Base-by-base conservation (phyloP, 192 early-diverging fungal genomes). In the Coemansia sp. region DNA sequence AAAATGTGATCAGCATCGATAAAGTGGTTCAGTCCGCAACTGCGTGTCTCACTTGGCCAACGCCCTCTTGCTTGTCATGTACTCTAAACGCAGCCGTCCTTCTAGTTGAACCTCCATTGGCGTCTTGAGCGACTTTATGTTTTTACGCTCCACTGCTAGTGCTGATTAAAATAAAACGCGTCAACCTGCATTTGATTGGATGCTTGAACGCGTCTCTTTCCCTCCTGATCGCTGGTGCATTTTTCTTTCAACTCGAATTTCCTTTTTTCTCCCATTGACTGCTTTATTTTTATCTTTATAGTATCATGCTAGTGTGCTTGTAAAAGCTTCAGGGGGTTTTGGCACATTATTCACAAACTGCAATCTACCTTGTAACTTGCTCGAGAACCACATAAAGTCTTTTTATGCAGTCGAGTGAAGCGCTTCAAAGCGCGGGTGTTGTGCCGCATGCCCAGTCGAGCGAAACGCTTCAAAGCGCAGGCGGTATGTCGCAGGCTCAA, bases 341-440 rank as follows among this genome's bases (percentile, higher is more conserved):
- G 11, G 16, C 41, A 45, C 41, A 45, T 45, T 45, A 45, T 16
- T 2, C n/a, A 31, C 1, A 31, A 27, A 55, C 27, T 31, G 31
- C 31, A 35, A 35, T 35, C 31, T 35, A 35, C 31, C 31, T 35
- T 35, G 31, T 35, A 35, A 35, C 31, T 35, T 8, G 0, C 7
- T 35, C 31, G 31, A 35, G 31, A 35, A 35, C 31, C 31, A 35
- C 31, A 45, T n/a, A 45, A 7, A 45, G 41, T 57, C n/a, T 17
- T 37, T 57, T n/a, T 26, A 57, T 57, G 55, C 55, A 57, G 31
- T 57, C 55, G 26, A 8, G 55, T 37, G 55, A 57, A 22, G 55
- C 55, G 55, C 26, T 37, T 22, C 31, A 29, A 16, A 37, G 55
- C 35, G 55, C 55, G 0, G 55, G 55, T 3, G 55, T 37, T 31